Conservation (phyloP, 169 alveolate species). For the Plasmodium inui region DNA sequence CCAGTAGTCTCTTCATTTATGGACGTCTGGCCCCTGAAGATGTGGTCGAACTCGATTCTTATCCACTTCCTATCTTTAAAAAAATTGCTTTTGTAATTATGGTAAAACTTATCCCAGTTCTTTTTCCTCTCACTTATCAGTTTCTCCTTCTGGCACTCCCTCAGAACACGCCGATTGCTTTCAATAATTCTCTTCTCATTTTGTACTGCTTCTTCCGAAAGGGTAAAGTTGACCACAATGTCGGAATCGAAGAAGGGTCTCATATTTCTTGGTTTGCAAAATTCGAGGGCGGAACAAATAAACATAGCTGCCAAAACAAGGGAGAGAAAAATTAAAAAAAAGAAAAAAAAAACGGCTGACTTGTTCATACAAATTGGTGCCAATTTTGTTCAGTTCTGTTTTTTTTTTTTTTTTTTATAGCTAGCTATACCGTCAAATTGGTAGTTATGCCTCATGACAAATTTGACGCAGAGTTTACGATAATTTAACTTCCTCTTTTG, state of each 20-base stretch:
- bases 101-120: conserved; percentile 94
- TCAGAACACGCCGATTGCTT: conserved; percentile 46
- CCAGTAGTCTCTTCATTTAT: conserved; percentile 27
- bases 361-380: background rate
- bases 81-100: conserved; percentile 90
- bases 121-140: conserved; percentile 86
- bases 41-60: conserved; percentile 90
- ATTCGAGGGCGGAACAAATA: background rate
- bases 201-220: conserved; percentile 68
- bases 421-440: conserved; percentile 4
- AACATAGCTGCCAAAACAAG: background rate
- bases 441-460: background rate
- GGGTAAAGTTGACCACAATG: conserved; percentile 61
- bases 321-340: background rate
- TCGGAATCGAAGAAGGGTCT: conserved; percentile 73
- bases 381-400: background rate
- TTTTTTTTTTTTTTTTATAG: conserved; percentile 1
- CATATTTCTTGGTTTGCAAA: conserved; percentile 2
- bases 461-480: background rate
- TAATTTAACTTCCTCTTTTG: background rate
- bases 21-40: conserved; percentile 58
- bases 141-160: conserved; percentile 77
- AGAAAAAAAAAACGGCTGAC: conserved; percentile 10
- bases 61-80: conserved; percentile 94
- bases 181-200: conserved; percentile 52